A percentile compares a stretch with the other conserved stretches of the same genome.
phyloP scores from a whole-genome alignment of 306 rosid genomes.

The Casuarina cunninghamiana region DNA sequence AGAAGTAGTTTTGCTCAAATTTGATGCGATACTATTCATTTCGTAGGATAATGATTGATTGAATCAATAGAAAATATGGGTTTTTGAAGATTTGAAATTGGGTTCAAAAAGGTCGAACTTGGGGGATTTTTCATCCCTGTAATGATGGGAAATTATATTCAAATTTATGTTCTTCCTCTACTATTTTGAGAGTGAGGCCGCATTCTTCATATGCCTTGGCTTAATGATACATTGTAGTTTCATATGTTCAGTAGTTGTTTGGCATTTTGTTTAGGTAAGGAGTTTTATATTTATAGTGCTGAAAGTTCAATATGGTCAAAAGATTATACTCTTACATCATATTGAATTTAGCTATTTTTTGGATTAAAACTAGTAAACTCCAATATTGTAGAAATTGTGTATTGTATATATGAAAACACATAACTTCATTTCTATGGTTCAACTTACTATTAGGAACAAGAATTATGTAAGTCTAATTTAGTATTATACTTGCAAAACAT shows the following conservation, averaged over 20 bases:
- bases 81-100: background rate
- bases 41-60: background rate
- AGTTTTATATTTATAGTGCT: no score
- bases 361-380: no score
- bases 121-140: background rate
- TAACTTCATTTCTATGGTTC: no score
- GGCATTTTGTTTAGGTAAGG: no score
- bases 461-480: no score
- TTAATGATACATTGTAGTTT: background rate
- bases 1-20: background rate
- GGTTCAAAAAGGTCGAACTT: background rate
- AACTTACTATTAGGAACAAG: no score
- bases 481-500: no score
- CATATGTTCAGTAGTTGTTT: background rate
- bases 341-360: no score
- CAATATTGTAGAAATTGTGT: no score
- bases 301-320: no score
- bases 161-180: background rate
- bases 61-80: background rate
- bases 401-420: no score
- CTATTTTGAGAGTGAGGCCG: background rate
- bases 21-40: background rate
- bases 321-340: no score
- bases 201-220: background rate
- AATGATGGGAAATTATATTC: background rate